Base-by-base conservation (phyloP, 2,329 filamentous ascomycete species). In the Cadophora luteo-olivacea region DNA sequence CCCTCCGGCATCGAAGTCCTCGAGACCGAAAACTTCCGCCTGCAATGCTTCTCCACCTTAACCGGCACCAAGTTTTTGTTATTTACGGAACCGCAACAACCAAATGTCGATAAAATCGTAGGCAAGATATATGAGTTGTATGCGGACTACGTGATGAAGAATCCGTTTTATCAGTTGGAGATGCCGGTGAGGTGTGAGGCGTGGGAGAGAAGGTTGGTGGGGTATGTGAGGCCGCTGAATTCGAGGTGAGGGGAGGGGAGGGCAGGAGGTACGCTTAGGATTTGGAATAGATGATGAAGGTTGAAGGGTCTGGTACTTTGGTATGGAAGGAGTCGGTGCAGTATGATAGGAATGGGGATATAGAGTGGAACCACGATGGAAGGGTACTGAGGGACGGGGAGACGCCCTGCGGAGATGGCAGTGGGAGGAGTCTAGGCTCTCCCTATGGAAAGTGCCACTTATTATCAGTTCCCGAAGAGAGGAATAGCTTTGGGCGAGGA, bases 121-220 rank as follows among this genome's bases (percentile, higher is more conserved):
- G 87, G 89, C 78, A 91, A 89, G 79, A 91, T 97, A 75, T 98
- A 99, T 80, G 96, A 98, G 79, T 82, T 98, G 64, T 99, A 98
- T 82, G 88, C 93, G 62, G 96, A 99, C 81, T 98, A 93, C 79
- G 96, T 99, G 74, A 98, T 97, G 93, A 99, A 98, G 85, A 99
- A 99, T 80, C 96, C 96, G 0, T 99, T 99, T 78, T 98, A 98
- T 82, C 94, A 96, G 77, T 85, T 97, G 67, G 96, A 99, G 83
- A 99, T 98, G 94, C 96, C 96, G 7, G 89, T 99, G 65, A 86
- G 96, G 70, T 97, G 96, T 81, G 96, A 98, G 78, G 92, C 93
- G 75, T 99, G 97, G 82, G 96, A 99, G 80, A 86, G 94, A 75
- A 93, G 93, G 80, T 80, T 97, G 72, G 86, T 87, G 73, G 92